Percentiles rank a stretch among this genome's conserved stretches.
Evolutionary conservation across 2,329 filamentous ascomycete genomes (phyloP).

Genomic region (Coniochaeta hoffmannii): DNA sequence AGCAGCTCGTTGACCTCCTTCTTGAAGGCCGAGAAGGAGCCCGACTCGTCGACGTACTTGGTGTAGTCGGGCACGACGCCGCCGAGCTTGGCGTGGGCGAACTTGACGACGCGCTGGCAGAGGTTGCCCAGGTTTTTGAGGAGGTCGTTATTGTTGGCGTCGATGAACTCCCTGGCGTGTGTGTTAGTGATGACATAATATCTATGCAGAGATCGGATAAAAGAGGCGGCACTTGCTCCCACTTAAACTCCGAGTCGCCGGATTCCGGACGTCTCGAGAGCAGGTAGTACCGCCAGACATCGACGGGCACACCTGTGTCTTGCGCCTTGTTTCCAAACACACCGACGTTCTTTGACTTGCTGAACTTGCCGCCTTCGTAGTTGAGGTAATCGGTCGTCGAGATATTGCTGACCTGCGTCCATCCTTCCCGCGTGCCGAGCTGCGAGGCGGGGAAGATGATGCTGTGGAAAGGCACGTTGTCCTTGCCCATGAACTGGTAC

Average conservation of each 20-base stretch:
- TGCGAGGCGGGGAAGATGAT: slow-evolving; percentile 88
- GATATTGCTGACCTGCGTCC: slow-evolving; percentile 84
- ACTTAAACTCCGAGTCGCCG: slow-evolving; percentile 83
- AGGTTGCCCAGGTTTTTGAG: slow-evolving; percentile 69
- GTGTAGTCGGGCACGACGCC: slow-evolving; percentile 58
- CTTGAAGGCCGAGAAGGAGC: slow-evolving; percentile 41
- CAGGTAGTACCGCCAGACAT: slow-evolving; percentile 93
- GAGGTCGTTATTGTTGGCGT: slow-evolving; percentile 84
- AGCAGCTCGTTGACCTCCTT: slow-evolving; percentile 59
- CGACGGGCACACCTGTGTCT: slow-evolving; percentile 74
- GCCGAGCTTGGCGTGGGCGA: slow-evolving; percentile 68
- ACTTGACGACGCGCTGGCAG: slow-evolving; percentile 67
- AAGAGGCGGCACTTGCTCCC: slow-evolving; percentile 38
- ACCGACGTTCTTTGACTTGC: slow-evolving; percentile 80
- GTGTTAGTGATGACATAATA: neutral
- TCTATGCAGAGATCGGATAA: neutral
- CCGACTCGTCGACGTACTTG: slow-evolving; percentile 40
- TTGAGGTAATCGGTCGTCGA: slow-evolving; percentile 87
- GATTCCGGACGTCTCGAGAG: slow-evolving; percentile 79
- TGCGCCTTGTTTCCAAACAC: slow-evolving; percentile 88
- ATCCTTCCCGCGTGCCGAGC: slow-evolving; percentile 74
- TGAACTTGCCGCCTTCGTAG: slow-evolving; percentile 87
- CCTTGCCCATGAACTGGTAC: slow-evolving; percentile 95
- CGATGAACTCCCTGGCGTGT: slow-evolving; percentile 5
- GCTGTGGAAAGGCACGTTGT: slow-evolving; percentile 75